Percentiles rank a stretch among this genome's conserved stretches.
phyloP scores from a whole-genome alignment of 352 stramenopile genomes.

The Aphanomyces stellatus region DNA sequence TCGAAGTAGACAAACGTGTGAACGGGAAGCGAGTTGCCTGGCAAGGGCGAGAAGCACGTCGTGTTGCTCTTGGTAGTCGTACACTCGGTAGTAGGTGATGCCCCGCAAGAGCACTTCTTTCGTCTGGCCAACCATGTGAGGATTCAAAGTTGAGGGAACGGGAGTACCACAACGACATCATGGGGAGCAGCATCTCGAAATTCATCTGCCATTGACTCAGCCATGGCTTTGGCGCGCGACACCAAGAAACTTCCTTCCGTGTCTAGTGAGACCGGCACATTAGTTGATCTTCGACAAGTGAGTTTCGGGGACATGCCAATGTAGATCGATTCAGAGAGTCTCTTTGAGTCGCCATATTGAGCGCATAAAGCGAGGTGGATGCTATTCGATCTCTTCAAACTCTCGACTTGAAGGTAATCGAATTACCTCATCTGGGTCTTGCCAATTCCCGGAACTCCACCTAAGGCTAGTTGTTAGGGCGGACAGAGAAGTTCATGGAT shows the following conservation, averaged over 20 bases:
- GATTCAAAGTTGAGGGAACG: slow-evolving; percentile 17
- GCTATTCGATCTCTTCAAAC: slow-evolving; percentile 23
- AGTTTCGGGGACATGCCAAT: slow-evolving; percentile 37
- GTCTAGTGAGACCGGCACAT: slow-evolving; percentile 28
- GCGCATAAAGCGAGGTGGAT: slow-evolving; percentile 60
- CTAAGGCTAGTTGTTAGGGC: slow-evolving; percentile 27
- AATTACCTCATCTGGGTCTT: slow-evolving; percentile 70
- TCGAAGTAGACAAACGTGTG: background rate
- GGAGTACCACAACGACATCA: slow-evolving; percentile 12
- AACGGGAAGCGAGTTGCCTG: slow-evolving; percentile 31
- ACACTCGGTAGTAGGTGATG: slow-evolving; percentile 65
- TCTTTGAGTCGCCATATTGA: slow-evolving; percentile 29
- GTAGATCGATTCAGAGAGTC: slow-evolving; percentile 32
- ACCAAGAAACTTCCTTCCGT: slow-evolving; percentile 88
- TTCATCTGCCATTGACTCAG: slow-evolving; percentile 66
- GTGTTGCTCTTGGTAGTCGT: slow-evolving; percentile 86
- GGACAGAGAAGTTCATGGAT: background rate
- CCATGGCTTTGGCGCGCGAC: slow-evolving; percentile 82
- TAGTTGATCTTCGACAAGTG: background rate
- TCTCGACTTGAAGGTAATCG: too few species aligned
- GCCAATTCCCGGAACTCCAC: slow-evolving; percentile 51
- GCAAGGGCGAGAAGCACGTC: slow-evolving; percentile 76
- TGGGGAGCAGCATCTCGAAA: slow-evolving; percentile 26
- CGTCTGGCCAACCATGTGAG: slow-evolving; percentile 27
- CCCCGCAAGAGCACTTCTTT: slow-evolving; percentile 76